phyloP scores from a whole-genome alignment of 1,284 basidiomycete species.

The Paramarasmius palmivorus region DNA sequence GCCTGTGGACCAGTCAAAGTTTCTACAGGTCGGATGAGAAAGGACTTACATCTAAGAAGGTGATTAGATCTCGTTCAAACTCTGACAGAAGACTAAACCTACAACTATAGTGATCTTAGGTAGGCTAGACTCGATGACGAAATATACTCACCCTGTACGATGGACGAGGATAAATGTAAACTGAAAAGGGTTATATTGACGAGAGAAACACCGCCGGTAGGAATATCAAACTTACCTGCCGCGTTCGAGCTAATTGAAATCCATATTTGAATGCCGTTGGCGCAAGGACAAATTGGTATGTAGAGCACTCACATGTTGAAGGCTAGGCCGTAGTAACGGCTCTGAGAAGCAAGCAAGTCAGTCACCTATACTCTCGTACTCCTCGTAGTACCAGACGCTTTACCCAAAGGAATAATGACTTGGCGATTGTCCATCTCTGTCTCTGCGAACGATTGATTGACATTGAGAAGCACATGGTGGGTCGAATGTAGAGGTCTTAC shows the following conservation, averaged over 20 bases:
- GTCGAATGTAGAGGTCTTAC: background rate
- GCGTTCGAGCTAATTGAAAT: background rate
- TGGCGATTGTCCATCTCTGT: slow-evolving; percentile 9
- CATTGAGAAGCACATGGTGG: background rate
- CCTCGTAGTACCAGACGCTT: background rate
- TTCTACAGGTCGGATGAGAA: too few relatives aligned
- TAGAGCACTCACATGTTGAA: slow-evolving; percentile 8
- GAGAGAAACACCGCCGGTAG: slow-evolving; percentile 2
- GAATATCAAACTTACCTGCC: background rate
- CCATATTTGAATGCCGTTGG: background rate
- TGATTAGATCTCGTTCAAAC: background rate
- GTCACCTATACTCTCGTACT: background rate
- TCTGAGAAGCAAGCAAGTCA: background rate
- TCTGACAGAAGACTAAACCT: background rate
- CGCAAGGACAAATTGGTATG: background rate
- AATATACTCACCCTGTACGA: background rate
- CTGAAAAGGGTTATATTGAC: background rate
- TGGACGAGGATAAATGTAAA: background rate
- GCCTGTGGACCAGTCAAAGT: background rate
- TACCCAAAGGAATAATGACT: slow-evolving; percentile 12
- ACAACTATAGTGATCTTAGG: background rate
- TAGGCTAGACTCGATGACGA: background rate
- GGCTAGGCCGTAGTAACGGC: slow-evolving; percentile 12
- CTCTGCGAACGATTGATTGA: background rate
- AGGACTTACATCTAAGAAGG: background rate